These are phyloP conservation scores for Myriosclerotinia duriaeana DNA, from an alignment of 2,329 filamentous ascomycete species.

Conservation along the genomic window DNA sequence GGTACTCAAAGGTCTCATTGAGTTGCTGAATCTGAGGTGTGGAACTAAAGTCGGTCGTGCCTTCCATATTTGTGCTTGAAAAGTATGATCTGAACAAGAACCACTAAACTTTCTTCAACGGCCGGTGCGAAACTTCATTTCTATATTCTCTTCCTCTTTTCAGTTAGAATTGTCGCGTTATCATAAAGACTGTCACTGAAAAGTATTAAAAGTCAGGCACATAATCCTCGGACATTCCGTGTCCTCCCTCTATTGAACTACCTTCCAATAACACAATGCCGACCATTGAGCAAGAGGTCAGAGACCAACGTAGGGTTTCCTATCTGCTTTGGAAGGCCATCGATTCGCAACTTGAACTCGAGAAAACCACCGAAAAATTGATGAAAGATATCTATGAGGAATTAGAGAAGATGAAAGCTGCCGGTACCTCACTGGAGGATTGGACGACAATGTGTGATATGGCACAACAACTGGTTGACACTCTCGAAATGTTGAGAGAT, in stretches of 20 bases:
- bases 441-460: neutral
- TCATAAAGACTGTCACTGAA: neutral
- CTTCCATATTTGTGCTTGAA: neutral
- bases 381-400: neutral
- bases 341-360: conserved; percentile 6
- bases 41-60: neutral
- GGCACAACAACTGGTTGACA: neutral
- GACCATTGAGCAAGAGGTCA: neutral
- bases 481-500: neutral
- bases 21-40: neutral
- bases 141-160: no score
- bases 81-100: neutral
- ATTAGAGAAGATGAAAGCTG: neutral
- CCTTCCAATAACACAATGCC: neutral
- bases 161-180: neutral
- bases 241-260: neutral
- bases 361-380: neutral
- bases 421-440: neutral
- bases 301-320: neutral
- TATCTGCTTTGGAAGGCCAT: neutral
- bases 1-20: neutral
- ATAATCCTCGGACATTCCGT: neutral
- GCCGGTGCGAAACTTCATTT: neutral
- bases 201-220: neutral
- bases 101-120: neutral